phyloP scores from a whole-genome alignment of 1,284 basidiomycete genomes.

The Inonotus obliquus region DNA sequence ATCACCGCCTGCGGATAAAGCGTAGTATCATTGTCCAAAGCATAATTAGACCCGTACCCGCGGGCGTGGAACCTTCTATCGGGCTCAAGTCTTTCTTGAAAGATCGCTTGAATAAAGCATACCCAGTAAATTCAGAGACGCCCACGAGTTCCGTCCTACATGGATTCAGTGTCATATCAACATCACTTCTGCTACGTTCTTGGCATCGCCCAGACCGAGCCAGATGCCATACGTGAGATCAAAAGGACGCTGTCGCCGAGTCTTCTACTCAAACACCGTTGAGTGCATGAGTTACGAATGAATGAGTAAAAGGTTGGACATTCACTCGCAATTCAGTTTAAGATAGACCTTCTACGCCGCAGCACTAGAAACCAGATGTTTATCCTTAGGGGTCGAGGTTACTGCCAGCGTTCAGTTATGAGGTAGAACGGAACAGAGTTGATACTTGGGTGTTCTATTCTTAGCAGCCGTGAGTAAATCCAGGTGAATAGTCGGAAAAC shows the following conservation, averaged over 20 bases:
- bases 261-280: neutral
- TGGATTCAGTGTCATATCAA: neutral
- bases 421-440: neutral
- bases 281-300: neutral
- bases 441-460: neutral
- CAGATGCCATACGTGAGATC: neutral
- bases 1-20: neutral
- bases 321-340: neutral
- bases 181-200: neutral
- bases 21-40: neutral
- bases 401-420: neutral
- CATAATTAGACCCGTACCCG: neutral
- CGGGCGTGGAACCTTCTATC: neutral
- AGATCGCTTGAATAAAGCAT: neutral
- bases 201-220: neutral
- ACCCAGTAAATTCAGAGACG: neutral
- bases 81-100: neutral
- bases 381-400: neutral
- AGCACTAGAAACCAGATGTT: neutral
- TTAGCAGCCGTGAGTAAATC: conserved; percentile 1
- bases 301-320: neutral
- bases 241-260: neutral
- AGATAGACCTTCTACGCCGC: neutral
- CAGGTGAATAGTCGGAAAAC: neutral
- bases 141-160: neutral